Evolutionary conservation across 441 rosid species (phyloP), one percentile per base, ranked within the genome.

Genomic region (Brassica balearica): DNA sequence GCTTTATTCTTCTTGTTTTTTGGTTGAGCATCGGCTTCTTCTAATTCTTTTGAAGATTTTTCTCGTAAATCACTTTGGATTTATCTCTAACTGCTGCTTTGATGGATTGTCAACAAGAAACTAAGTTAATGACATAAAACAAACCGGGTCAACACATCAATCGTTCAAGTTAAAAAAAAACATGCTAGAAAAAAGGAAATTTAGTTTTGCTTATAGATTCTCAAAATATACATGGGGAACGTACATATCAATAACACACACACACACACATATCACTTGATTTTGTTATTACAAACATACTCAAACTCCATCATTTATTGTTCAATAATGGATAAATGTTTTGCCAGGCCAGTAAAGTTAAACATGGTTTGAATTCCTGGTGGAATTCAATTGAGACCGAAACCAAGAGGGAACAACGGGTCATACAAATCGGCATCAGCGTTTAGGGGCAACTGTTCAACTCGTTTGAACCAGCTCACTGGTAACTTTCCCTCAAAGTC

Each of bases 391-490:
- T 8, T 17, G 77, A 90, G 81, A 66, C 97, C 97, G 23, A 88
- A 91, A 27, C 98, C 95, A 53, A 87, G 63, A 29, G 97, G 95
- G 60, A 93, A 93, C 66, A 90, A 77, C 22, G 99, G 96, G 51
- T 89, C 91, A 67, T 85, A 88, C 2, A 88, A 82, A 67, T 85
- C 83, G 6, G 84, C 82, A 60, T 73, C 69, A 14, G 75, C 66
- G 65, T 87, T 84, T 72, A 87, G 36, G 0, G 95, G 97, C 68
- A 91, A 82, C 62, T 89, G 98, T 2, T 89, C 80, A 1, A 81
- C 81, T 4, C 61, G 53, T 81, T 82, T 92, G 69, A 93, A 87
- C 98, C 98, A 93, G 61, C 96, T 82, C 70, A 91, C 84, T 4
- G 99, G 98, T 59, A 93, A 84, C 74, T 76, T 82, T 2, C 99